Percentiles rank a stretch among this genome's conserved stretches.
Conservation (phyloP, 345 rosid genomes). For the Clausena lansium region DNA sequence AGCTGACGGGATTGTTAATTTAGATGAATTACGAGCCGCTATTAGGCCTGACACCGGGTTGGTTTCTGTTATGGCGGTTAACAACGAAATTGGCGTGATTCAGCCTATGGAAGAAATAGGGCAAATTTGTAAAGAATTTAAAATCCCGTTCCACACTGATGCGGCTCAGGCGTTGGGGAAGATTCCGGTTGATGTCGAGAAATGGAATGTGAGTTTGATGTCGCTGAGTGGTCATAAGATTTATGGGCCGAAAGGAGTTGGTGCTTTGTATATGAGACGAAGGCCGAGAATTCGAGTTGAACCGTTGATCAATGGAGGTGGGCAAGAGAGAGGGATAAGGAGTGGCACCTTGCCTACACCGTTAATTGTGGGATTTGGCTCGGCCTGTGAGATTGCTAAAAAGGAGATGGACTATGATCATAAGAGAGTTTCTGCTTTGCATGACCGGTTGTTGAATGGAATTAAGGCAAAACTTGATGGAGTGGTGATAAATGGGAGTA, state of each 20-base stretch:
- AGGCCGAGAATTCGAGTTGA: slow-evolving; percentile 83
- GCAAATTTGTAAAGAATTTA: slow-evolving; percentile 69
- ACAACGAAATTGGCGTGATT: slow-evolving; percentile 93
- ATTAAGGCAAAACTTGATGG: slow-evolving; percentile 71
- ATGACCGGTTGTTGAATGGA: slow-evolving; percentile 74
- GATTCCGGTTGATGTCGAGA: slow-evolving; percentile 82
- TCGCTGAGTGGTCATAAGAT: slow-evolving; percentile 92
- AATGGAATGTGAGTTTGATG: slow-evolving; percentile 93
- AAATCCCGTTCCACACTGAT: slow-evolving; percentile 83
- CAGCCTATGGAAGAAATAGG: slow-evolving; percentile 97
- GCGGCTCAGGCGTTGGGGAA: slow-evolving; percentile 96
- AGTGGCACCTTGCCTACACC: slow-evolving; percentile 94
- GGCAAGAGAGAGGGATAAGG: slow-evolving; percentile 97
- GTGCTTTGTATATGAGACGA: slow-evolving; percentile 84
- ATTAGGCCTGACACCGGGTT: slow-evolving; percentile 83
- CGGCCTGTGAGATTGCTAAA: slow-evolving; percentile 81
- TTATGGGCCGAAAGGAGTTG: slow-evolving; percentile 92
- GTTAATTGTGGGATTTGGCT: slow-evolving; percentile 80
- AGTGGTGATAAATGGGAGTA: slow-evolving; percentile 83
- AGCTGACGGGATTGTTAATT: slow-evolving; percentile 69
- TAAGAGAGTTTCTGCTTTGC: slow-evolving; percentile 52
- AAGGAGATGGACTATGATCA: slow-evolving; percentile 94
- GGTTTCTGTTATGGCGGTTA: slow-evolving; percentile 92
- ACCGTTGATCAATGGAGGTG: slow-evolving; percentile 95
- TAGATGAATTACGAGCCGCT: slow-evolving; percentile 55